Evolutionary conservation across 306 rosid genomes (phyloP), one percentile per base, ranked within the genome.

Genomic region (Potentilla sterilis): DNA sequence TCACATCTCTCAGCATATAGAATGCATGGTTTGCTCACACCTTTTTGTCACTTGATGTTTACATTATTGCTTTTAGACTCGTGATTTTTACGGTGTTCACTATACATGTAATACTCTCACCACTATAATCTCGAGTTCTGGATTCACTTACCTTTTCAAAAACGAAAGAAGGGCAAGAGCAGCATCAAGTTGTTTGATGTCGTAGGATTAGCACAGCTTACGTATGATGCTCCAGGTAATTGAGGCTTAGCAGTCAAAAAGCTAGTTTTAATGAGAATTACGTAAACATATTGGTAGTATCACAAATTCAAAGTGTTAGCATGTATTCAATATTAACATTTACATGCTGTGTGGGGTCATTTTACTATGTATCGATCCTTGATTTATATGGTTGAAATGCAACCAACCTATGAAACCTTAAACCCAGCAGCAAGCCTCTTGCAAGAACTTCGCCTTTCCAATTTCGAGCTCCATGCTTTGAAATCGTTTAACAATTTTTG

Each of bases 281-380:
- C 24, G 22, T 42, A 3, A 40, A 42, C 48, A 49, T 49, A 13
- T 13, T 12, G 51, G 16, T 48, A 72, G 48, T 58, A 72, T 65
- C 78, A 82, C 79, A 85, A 91, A 85, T 82, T 71, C 82, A 82
- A 73, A 64, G 75, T 83, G 80, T 84, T 77, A 64, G 69, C 24
- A 15, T 77, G 79, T 78, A 15, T 69, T 63, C 43, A 85, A 80
- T 81, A 77, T 71, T 37, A 51, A 79, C 69, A 89, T 91, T 82
- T 85, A 86, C 97, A 82, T 49, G 78, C 73, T 40, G 84, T 24
- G 84, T 66, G 73, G 67, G 59, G 62, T 67, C 58, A 24, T 22
- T 57, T 67, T 40, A 21, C 67, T 72, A 9, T 76, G 22, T 48
- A 57, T 72, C 35, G 59, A 61, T 71, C 42, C 59, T 47, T 69